phyloP scores from a whole-genome alignment of 148 eudicot species.

The Tetragonia tetragonoides region DNA sequence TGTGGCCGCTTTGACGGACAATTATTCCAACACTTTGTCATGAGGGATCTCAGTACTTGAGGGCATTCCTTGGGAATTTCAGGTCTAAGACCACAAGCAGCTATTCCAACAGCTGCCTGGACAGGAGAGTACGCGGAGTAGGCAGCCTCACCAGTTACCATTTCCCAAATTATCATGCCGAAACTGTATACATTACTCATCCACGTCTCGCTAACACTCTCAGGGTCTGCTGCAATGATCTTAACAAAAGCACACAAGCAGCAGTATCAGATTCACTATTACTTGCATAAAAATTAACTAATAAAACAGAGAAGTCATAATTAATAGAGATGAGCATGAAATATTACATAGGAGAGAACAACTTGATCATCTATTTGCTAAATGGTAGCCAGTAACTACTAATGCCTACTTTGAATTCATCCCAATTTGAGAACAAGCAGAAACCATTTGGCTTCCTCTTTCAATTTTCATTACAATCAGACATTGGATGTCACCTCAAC shows the following conservation, averaged over 20 bases:
- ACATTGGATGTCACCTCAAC: not conserved
- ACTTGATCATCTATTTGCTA: not conserved
- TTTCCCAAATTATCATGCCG: conserved; percentile 92
- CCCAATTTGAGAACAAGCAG: not conserved
- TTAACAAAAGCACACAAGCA: conserved; percentile 30
- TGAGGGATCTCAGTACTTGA: conserved; percentile 54
- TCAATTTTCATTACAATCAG: not conserved
- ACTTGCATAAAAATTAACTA: not conserved
- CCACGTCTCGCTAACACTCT: conserved; percentile 80
- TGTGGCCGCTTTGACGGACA: conserved; percentile 80
- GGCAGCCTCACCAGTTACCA: conserved; percentile 85
- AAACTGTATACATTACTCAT: conserved; percentile 93
- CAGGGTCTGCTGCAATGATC: conserved; percentile 95
- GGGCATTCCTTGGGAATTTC: conserved; percentile 94
- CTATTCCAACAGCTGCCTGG: conserved; percentile 97
- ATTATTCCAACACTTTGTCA: conserved; percentile 84
- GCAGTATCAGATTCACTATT: not conserved
- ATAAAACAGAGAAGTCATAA: not conserved
- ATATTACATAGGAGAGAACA: not conserved
- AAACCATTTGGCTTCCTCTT: not conserved
- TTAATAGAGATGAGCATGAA: not conserved
- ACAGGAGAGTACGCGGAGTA: conserved; percentile 89
- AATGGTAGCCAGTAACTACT: too few species aligned
- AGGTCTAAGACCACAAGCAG: conserved; percentile 96
- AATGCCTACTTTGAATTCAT: too few species aligned